Evolutionary conservation across 1,284 basidiomycete species (phyloP), one percentile per base, ranked within the genome.

Genomic region (Cutaneotrichosporon sp.): DNA sequence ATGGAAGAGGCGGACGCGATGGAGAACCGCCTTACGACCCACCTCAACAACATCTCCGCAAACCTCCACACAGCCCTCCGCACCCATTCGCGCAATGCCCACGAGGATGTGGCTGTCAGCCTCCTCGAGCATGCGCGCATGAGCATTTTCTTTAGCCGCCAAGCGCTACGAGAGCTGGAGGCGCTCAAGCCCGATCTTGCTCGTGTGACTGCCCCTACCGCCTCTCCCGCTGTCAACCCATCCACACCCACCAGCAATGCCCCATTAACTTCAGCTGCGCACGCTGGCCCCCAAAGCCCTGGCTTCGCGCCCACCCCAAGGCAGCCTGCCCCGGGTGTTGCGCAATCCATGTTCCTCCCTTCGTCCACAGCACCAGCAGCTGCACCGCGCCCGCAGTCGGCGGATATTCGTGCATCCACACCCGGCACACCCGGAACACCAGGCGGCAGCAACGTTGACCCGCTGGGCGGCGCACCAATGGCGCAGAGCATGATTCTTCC

Each of bases 1-100:
- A 83, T 96, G 76, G 87, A 93, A 73, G 91, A 96, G 83, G 91
- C 92, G 3, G 84, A 86, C 63, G 86, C 86, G 61, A 87, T 90
- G 56, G 93, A 97, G 70, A 82, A 86, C 67, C 79, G 84, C 8
- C 82, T 96, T 26, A 83, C 86, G 3, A 81, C 82, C 49, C 84
- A 89, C 17, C 86, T 92, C 1, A 81, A 88, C 49, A 88, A 88
- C 49, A 96, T 97, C 55, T 94, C 92, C 1, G 84, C 88, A 61
- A 92, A 96, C 61, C 79, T 97, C 10, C 89, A 93, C 65, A 81
- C 82, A 35, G 86, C 91, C 1, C 80, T 97, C 27, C 81, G 86
- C 37, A 81, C 81, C 1, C 90, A 97, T 72, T 88, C 87, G 52
- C 81, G 82, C 48, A 81, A 87, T 59, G 86, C 90, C 17, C 87